These are phyloP conservation scores for Myriangium duriaei DNA, from an alignment of 2,329 filamentous ascomycete genomes.

Conservation along the genomic window DNA sequence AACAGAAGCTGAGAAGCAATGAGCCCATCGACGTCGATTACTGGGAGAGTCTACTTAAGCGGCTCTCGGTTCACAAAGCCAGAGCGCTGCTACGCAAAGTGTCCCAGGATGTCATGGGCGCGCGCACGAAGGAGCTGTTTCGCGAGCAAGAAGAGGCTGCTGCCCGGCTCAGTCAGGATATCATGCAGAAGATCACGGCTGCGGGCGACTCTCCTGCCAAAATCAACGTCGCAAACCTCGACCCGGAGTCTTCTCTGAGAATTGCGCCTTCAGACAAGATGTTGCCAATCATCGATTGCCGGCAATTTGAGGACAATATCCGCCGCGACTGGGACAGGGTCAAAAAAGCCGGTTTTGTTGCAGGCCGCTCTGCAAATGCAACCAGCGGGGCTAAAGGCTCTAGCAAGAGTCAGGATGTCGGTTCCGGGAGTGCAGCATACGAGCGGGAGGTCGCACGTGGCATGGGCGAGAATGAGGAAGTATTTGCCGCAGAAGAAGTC, in stretches of 20 bases:
- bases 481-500: constrained; percentile 82
- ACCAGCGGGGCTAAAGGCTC: background rate
- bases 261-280: constrained; percentile 51
- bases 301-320: constrained; percentile 41
- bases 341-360: constrained; percentile 4
- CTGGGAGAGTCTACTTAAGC: constrained; percentile 85
- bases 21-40: constrained; percentile 94
- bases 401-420: background rate
- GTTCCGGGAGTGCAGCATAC: constrained; percentile 59
- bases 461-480: constrained; percentile 85
- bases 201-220: background rate
- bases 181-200: background rate
- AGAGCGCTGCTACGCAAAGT: constrained; percentile 71
- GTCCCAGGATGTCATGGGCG: constrained; percentile 61
- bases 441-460: constrained; percentile 87
- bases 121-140: constrained; percentile 52
- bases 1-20: constrained; percentile 70
- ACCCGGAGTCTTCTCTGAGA: constrained; percentile 55
- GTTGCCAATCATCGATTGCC: constrained; percentile 46
- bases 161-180: constrained; percentile 23
- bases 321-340: background rate
- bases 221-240: constrained; percentile 26
- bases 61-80: constrained; percentile 80
- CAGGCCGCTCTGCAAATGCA: background rate
- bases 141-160: constrained; percentile 59